These are phyloP conservation scores for Plantago major DNA, from an alignment of 257 asterid species.

Conservation along the genomic window DNA sequence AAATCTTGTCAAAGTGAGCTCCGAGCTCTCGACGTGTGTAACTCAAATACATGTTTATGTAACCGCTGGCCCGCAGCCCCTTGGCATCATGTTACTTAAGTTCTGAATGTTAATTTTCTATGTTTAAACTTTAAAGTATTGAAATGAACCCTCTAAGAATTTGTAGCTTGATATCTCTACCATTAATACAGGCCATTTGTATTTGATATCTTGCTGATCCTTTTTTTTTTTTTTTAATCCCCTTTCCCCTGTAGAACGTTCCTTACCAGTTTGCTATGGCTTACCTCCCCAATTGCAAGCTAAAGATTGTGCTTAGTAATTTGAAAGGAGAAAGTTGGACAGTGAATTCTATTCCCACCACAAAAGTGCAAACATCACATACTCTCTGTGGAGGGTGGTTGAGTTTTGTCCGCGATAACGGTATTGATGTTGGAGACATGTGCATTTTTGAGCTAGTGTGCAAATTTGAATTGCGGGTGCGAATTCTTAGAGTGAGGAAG, in stretches of 20 bases:
- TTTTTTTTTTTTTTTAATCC: no score
- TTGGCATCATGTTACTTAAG: no score
- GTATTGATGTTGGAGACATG: conserved; percentile 62
- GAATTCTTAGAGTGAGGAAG: conserved; percentile 65
- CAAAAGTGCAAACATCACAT: conserved; percentile 83
- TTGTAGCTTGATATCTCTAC: conserved; percentile 20
- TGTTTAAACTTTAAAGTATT: no score
- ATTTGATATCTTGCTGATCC: neutral
- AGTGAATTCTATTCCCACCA: conserved; percentile 80
- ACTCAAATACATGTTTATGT: no score
- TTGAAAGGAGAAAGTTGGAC: conserved; percentile 79
- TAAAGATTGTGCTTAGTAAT: conserved; percentile 72
- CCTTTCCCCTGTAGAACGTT: conserved; percentile 49
- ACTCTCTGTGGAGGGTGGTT: conserved; percentile 98
- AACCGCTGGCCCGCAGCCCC: no score
- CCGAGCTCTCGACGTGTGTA: no score
- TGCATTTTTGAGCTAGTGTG: conserved; percentile 84
- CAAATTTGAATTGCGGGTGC: conserved; percentile 65
- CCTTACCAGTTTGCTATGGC: conserved; percentile 87
- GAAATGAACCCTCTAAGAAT: no score
- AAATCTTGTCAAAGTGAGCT: no score
- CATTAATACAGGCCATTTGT: no score
- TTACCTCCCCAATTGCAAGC: conserved; percentile 80
- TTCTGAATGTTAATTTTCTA: no score
- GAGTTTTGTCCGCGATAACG: conserved; percentile 83